Evolutionary conservation across 2,329 filamentous ascomycete genomes (phyloP).

Genomic region (Fusarium tricinctum): DNA sequence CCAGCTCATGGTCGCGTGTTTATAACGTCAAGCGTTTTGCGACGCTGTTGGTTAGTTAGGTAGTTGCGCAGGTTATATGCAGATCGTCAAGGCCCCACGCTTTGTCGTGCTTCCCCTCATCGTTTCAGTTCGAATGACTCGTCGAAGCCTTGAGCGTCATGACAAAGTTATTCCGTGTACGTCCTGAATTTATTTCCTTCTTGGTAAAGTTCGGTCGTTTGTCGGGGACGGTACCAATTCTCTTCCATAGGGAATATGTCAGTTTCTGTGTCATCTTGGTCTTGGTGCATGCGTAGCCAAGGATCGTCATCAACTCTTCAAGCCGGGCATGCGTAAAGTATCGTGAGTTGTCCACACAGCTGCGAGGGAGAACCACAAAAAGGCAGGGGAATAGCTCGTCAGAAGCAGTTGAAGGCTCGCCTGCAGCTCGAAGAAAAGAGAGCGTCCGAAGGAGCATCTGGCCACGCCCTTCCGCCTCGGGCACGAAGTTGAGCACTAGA

Average conservation of each 20-base stretch:
- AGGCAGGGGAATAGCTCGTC: slow-evolving; percentile 72
- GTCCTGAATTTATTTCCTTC: slow-evolving; percentile 80
- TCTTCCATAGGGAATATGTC: slow-evolving; percentile 89
- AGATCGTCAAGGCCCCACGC: slow-evolving; percentile 33
- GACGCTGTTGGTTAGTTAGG: slow-evolving; percentile 41
- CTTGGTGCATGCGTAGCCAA: slow-evolving; percentile 78
- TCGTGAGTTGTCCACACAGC: slow-evolving; percentile 90
- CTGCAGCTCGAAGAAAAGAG: slow-evolving; percentile 70
- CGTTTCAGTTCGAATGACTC: slow-evolving; percentile 35
- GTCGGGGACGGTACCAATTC: slow-evolving; percentile 49
- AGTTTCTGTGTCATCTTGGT: slow-evolving; percentile 86
- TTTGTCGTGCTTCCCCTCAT: slow-evolving; percentile 32
- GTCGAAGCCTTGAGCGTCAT: slow-evolving; percentile 71
- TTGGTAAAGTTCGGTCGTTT: slow-evolving; percentile 63
- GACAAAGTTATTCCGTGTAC: slow-evolving; percentile 89
- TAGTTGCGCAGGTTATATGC: slow-evolving; percentile 45
- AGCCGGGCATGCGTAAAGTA: slow-evolving; percentile 84
- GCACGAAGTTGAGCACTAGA: slow-evolving; percentile 94
- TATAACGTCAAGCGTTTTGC: slow-evolving; percentile 27
- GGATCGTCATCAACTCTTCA: slow-evolving; percentile 77
- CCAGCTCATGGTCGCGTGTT: slow-evolving; percentile 20
- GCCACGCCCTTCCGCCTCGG: slow-evolving; percentile 79
- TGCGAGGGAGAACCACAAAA: slow-evolving; percentile 90
- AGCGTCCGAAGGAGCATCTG: slow-evolving; percentile 86
- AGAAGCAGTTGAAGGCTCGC: slow-evolving; percentile 30